Evolutionary conservation across 768 basidiomycete species (phyloP).

Genomic region (Mycena pura): DNA sequence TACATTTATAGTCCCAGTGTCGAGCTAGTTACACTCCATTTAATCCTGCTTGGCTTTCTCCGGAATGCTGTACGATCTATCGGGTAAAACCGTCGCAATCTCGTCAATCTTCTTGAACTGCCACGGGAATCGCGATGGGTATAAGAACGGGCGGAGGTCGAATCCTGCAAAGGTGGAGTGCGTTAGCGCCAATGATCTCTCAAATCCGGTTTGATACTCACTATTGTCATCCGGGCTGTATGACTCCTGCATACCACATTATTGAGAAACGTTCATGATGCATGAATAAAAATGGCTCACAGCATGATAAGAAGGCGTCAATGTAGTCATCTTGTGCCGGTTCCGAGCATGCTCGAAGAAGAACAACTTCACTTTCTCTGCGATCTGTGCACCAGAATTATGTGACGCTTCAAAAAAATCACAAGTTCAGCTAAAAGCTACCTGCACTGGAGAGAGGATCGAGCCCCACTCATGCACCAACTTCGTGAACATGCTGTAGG

Average conservation of each 20-base stretch:
- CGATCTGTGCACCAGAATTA: conserved; percentile 65
- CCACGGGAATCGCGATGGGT: conserved; percentile 94
- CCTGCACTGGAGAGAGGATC: conserved; percentile 82
- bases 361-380: conserved; percentile 96
- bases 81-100: conserved; percentile 77
- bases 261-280: conserved; percentile 1
- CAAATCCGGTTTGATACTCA: conserved; percentile 44
- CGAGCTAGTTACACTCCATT: not conserved
- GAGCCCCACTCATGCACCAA: conserved; percentile 93
- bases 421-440: conserved; percentile 37
- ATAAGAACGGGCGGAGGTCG: conserved; percentile 95
- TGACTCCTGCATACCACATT: conserved; percentile 66
- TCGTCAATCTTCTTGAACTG: conserved; percentile 97
- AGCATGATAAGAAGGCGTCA: conserved; percentile 94
- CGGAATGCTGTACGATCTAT: conserved; percentile 52
- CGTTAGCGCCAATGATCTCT: conserved; percentile 18
- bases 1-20: not conserved
- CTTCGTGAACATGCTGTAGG: conserved; percentile 97
- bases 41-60: conserved; percentile 26
- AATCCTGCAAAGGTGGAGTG: conserved; percentile 64
- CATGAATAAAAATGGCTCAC: conserved; percentile 51
- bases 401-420: not conserved
- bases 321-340: conserved; percentile 97
- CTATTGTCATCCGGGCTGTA: conserved; percentile 98
- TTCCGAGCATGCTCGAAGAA: conserved; percentile 97